Conservation (phyloP, 768 basidiomycete species). For the Crepidotus variabilis region DNA sequence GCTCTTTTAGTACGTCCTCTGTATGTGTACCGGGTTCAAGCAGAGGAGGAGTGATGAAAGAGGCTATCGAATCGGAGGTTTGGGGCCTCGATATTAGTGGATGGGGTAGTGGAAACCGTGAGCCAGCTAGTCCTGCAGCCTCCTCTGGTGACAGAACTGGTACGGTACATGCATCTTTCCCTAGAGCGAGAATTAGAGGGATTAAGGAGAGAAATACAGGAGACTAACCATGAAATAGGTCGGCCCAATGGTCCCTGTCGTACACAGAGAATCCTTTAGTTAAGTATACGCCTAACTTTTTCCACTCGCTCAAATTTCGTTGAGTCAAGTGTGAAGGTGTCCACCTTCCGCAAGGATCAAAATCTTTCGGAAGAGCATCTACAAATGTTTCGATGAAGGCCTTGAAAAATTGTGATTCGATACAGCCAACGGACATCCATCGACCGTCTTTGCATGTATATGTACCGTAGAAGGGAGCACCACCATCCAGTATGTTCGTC, state of each 20-base stretch:
- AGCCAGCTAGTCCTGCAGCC: conserved; percentile 40
- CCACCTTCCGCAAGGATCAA: conserved; percentile 49
- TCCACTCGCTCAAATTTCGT: conserved; percentile 49
- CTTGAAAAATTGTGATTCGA: conserved; percentile 71
- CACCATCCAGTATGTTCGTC: conserved; percentile 65
- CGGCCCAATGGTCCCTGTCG: conserved; percentile 66
- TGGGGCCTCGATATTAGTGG: conserved; percentile 30
- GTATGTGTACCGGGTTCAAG: conserved; percentile 53
- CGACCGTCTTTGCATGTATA: conserved; percentile 70
- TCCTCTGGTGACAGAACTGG: conserved; percentile 66
- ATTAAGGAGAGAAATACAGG: background rate
- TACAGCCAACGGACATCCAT: conserved; percentile 75
- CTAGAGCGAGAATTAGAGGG: conserved; percentile 27
- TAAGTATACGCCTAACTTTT: conserved; percentile 51
- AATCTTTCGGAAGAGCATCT: conserved; percentile 41
- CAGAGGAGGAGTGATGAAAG: conserved; percentile 7
- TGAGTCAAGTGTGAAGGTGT: conserved; percentile 46
- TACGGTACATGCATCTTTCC: conserved; percentile 66
- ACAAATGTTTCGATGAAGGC: conserved; percentile 56
- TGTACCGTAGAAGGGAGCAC: conserved; percentile 73
- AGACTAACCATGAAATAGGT: conserved; percentile 58
- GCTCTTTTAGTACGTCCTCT: conserved; percentile 45
- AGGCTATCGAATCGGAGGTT: background rate
- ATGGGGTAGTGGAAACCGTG: conserved; percentile 49
- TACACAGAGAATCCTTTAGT: conserved; percentile 58